Base-by-base conservation (phyloP, 139 green algal genomes). In the Auxenochlorella pyrenoidosa region DNA sequence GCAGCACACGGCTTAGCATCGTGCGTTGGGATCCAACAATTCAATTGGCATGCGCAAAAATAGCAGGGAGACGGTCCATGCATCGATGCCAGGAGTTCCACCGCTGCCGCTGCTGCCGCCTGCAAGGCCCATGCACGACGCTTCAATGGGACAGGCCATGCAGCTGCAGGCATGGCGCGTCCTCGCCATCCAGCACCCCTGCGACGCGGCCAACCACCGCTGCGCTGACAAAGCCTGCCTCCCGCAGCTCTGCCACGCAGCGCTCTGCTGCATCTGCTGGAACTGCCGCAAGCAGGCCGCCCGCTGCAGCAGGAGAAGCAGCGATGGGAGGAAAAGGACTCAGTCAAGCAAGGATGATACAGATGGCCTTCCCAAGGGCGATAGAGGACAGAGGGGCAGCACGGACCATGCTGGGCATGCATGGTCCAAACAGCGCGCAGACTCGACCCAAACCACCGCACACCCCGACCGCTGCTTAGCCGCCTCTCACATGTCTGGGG, bases 401-500 rank as follows among this genome's bases (percentile, higher is more conserved):
- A 18, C 47, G 6, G 47, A 10, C 47, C 47, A 54, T 54, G 47
- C 47, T 10, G 47, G 10, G 47, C 47, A 54, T 54, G 47, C 22
- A 68, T n/a, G n/a, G n/a, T n/a, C n/a, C n/a, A n/a, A n/a, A n/a
- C n/a, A n/a, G n/a, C n/a, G n/a, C n/a, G 60, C 60, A 8, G 24
- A 4, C 8, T 68, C 10, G 60, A n/a, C 68, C 38, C 60, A 68
- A 26, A n/a, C 60, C 12, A n/a, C 60, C 22, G 18, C 21, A 68
- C 60, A 32, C 30, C 63, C 2, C 2, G 6, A 12, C 24, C 54
- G 2, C 54, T 24, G 54, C 16, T 26, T 22, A 24, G 18, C 18
- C 22, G 15, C 3, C 24, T 0, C 65, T 84, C 90, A 84, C 90
- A 89, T 73, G 96, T 98, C 88, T 98, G 96, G 12, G 96, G 96